A percentile compares a stretch with the other conserved stretches of the same genome.
Conservation (phyloP, 805 yeast genomes). For the Suhomyces pyralidae region DNA sequence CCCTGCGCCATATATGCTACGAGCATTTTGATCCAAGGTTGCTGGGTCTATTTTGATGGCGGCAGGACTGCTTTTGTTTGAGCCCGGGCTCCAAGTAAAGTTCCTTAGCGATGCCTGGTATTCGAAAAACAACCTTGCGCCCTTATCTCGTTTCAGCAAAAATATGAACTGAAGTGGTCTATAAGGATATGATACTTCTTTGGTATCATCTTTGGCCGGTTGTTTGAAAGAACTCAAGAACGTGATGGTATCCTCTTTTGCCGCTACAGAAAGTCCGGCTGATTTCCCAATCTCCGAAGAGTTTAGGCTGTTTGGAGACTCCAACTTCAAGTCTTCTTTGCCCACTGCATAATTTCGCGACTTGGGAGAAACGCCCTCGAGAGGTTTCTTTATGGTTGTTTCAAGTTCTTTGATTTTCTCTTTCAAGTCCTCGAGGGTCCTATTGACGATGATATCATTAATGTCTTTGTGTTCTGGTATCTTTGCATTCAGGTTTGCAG, state of each 20-base stretch:
- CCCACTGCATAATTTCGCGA: background rate
- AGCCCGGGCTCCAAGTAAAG: too few species aligned
- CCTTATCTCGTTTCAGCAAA: constrained; percentile 8
- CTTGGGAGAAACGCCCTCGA: background rate
- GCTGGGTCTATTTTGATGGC: background rate
- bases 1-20: background rate
- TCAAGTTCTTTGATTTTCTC: background rate
- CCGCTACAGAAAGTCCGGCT: background rate
- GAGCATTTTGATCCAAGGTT: background rate
- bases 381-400: background rate
- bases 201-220: background rate
- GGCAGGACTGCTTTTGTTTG: background rate
- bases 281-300: background rate
- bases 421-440: background rate
- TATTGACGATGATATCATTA: background rate
- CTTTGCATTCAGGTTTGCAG: background rate
- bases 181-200: background rate
- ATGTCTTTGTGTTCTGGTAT: constrained; percentile 1
- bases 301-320: background rate
- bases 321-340: background rate
- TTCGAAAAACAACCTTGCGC: constrained; percentile 4
- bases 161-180: background rate
- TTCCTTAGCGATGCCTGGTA: constrained; percentile 9
- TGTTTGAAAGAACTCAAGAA: background rate
- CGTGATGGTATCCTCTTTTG: background rate